Percentiles rank a stretch among this genome's conserved stretches.
These are phyloP conservation scores for Gossypioides kirkii DNA, from an alignment of 345 rosid genomes.

Conservation along the genomic window DNA sequence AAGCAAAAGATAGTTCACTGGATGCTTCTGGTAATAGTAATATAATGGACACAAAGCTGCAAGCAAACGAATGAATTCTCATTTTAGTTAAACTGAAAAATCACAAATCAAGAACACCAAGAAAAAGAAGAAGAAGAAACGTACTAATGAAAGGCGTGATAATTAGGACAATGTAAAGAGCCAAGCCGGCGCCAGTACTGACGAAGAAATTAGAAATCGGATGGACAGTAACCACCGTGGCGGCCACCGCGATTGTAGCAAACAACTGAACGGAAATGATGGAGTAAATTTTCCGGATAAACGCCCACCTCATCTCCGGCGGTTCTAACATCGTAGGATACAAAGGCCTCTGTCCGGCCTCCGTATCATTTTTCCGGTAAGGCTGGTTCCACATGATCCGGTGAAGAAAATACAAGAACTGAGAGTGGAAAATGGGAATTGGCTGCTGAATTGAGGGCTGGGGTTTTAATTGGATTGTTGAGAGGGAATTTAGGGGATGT, in stretches of 20 bases:
- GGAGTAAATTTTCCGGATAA: constrained; percentile 81
- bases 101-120: neutral
- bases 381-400: constrained; percentile 47
- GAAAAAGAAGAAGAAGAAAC: neutral
- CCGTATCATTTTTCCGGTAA: constrained; percentile 53
- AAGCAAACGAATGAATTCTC: neutral
- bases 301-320: constrained; percentile 89
- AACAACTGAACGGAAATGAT: constrained; percentile 69
- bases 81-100: neutral
- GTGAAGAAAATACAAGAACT: neutral
- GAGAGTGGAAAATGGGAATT: neutral
- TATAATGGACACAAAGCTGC: constrained; percentile 80
- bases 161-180: constrained; percentile 70
- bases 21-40: constrained; percentile 85
- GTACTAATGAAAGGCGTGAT: constrained; percentile 68
- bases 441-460: neutral
- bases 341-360: constrained; percentile 66
- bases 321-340: constrained; percentile 86
- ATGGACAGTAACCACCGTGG: constrained; percentile 55
- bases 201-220: constrained; percentile 71
- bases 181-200: constrained; percentile 57
- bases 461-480: no score
- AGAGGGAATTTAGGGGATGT: neutral
- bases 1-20: constrained; percentile 74
- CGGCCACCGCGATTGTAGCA: constrained; percentile 71